Evolutionary conservation across 2,329 filamentous ascomycete species (phyloP), one percentile per base, ranked within the genome.

Genomic region (Alternaria solani): DNA sequence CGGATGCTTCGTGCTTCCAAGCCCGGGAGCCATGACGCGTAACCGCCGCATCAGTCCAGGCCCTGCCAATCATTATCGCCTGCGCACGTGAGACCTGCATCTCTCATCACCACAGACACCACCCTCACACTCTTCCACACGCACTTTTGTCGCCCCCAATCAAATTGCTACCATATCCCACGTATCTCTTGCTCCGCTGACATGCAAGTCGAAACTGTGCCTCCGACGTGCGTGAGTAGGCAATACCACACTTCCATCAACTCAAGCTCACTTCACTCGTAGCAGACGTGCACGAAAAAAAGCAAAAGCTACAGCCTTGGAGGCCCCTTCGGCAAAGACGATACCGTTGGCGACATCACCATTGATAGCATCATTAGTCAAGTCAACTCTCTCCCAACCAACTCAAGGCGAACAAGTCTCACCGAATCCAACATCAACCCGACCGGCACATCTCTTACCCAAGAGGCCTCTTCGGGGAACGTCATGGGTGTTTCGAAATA

Each of bases 401-500:
- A 5, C 36, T 41, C 49, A 23, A 20, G 23, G 46, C 32, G 18
- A 49, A 8, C 14, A 9, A 49, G 20, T 49, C 8, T 25, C 26
- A 20, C 32, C 28, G n/a, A 43, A 53, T 23, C 9, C 11, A 16
- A 30, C n/a, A 18, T 5, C 20, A 49, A n/a, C 7, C 12, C 46
- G 16, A 54, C 23, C 39, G 7, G 20, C 51, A 43, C 46, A 12
- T 32, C 32, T 14, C 25, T 16, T 7, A 38, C 20, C 23, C 5
- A 34, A 49, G 46, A 32, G 20, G 20, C 32, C 20, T 38, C 38
- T 32, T 49, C 54, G 57, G 34, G 64, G 62, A 36, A 66, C 55
- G 25, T 53, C 56, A 57, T 69, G 66, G 65, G 63, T 67, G 59
- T 46, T 54, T 20, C 64, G 51, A 52, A 57, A 55, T 18, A 63